phyloP scores from a whole-genome alignment of 345 rosid genomes.

The Camelina hispida region DNA sequence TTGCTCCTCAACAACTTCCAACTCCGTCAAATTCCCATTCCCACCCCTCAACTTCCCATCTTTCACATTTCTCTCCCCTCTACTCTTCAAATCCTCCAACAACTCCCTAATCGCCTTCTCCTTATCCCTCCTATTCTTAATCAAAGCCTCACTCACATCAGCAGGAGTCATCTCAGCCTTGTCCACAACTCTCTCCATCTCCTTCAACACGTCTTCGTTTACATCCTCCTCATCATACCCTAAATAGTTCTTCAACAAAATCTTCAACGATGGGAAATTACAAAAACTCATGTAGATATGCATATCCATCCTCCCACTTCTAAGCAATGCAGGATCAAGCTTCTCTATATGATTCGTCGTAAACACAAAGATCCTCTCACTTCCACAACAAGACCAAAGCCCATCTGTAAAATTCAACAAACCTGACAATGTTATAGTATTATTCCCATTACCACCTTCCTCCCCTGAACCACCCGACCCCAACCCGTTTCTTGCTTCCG shows the following conservation, averaged over 20 bases:
- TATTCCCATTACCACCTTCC: slow-evolving; percentile 50
- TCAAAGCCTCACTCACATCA: slow-evolving; percentile 81
- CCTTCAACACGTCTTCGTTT: slow-evolving; percentile 43
- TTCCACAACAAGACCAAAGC: slow-evolving; percentile 96
- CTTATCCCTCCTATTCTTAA: slow-evolving; percentile 68
- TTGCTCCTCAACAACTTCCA: slow-evolving; percentile 64
- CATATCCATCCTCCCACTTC: slow-evolving; percentile 99
- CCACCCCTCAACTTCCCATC: slow-evolving; percentile 42
- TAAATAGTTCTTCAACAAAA: slow-evolving; percentile 71
- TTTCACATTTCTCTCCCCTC: slow-evolving; percentile 53
- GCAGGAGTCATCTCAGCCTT: slow-evolving; percentile 93
- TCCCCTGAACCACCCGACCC: slow-evolving; percentile 38
- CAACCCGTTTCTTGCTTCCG: slow-evolving; percentile 53
- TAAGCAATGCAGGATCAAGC: slow-evolving; percentile 87
- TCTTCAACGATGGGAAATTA: slow-evolving; percentile 69
- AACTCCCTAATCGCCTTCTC: slow-evolving; percentile 65
- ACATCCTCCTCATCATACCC: slow-evolving; percentile 51
- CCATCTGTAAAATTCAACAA: slow-evolving; percentile 94
- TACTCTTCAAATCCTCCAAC: slow-evolving; percentile 54
- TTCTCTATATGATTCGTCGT: slow-evolving; percentile 93
- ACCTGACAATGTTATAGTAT: slow-evolving; percentile 83
- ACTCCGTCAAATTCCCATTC: slow-evolving; percentile 41
- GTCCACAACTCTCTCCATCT: slow-evolving; percentile 56
- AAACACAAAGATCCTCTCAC: slow-evolving; percentile 93
- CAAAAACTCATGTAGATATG: slow-evolving; percentile 87